Base-by-base conservation (phyloP, 1,139 yeast species). In the Pneumocystis carinii region DNA sequence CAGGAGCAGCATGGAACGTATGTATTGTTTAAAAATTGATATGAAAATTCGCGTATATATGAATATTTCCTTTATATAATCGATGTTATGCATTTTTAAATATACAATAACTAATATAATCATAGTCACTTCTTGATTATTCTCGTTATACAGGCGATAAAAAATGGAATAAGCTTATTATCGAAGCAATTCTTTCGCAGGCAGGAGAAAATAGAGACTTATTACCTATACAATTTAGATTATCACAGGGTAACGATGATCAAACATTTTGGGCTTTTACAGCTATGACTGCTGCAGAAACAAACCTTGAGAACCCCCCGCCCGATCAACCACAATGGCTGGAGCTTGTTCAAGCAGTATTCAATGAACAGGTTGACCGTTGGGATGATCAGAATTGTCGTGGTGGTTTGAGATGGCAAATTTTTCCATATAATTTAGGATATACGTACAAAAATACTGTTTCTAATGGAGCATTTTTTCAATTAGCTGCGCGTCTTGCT, bases 211-310 rank as follows among this genome's bases (percentile, higher is more conserved):
- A 83, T 71, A 75, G 81, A 73, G 83, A 87, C 73, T 88, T 83
- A 74, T 81, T 87, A 73, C 95, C 96, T 1, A 74, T 82, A 63
- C 85, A 85, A 73, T 90, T 87, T 73, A 78, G 87, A 14, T 78
- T 84, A 24, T 81, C 88, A 8, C 95, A 87, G 73, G 96, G 96
- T 71, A 89, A 89, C 71, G 96, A 89, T 77, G 96, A 89, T 78
- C 95, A 88, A 75, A 95, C 88, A 0, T 85, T 88, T 68, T 89
- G 96, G 96, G 96, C 90, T 0, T 76, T 89, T 64, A 83, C 92
- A 0, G 92, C 80, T 3, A 84, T 89, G 84, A 83, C 80, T 38
- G 96, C 96, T 0, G 86, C 90, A 1, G 96, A 89, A 72, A 78
- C 83, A 72, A 87, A 87, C 75, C 86, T 86, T 72, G 76, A 85